Percentiles rank a stretch among this genome's conserved stretches.
phyloP scores from a whole-genome alignment of 2,329 filamentous ascomycete species.

The Pleochaeta shiraiana region DNA sequence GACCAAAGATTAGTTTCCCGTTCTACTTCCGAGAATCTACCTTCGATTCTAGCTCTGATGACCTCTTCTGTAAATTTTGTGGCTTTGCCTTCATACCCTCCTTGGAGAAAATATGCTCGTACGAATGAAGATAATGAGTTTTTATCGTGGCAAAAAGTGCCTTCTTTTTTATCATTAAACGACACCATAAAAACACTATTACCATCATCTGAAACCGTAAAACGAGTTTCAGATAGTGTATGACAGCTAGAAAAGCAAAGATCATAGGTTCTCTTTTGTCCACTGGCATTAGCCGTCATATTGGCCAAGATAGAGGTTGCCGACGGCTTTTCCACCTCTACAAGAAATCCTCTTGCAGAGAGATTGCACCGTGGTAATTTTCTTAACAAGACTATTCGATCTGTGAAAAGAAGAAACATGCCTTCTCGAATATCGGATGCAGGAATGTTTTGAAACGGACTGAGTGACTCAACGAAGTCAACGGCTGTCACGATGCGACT shows the following conservation, averaged over 20 bases:
- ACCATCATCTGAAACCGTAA: slow-evolving; percentile 47
- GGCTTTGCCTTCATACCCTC: slow-evolving; percentile 58
- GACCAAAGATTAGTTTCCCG: slow-evolving; percentile 66
- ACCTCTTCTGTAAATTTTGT: slow-evolving; percentile 65
- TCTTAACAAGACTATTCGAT: slow-evolving; percentile 55
- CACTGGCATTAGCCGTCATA: slow-evolving; percentile 40
- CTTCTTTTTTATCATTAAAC: slow-evolving; percentile 35
- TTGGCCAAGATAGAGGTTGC: slow-evolving; percentile 38
- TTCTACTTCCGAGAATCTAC: slow-evolving; percentile 63
- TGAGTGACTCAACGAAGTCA: slow-evolving; percentile 55
- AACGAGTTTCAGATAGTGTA: slow-evolving; percentile 43
- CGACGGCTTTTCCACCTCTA: slow-evolving; percentile 67
- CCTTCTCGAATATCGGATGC: slow-evolving; percentile 27
- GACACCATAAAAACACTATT: slow-evolving; percentile 46
- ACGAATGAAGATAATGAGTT: slow-evolving; percentile 32
- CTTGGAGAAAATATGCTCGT: slow-evolving; percentile 49
- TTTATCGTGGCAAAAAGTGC: slow-evolving; percentile 26
- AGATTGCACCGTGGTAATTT: slow-evolving; percentile 40
- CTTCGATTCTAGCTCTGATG: slow-evolving; percentile 67
- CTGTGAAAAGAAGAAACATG: slow-evolving; percentile 67
- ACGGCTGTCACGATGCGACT: slow-evolving; percentile 64
- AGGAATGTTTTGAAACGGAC: slow-evolving; percentile 36
- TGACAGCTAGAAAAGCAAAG: slow-evolving; percentile 58
- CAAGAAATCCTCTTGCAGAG: slow-evolving; percentile 55
- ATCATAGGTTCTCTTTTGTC: slow-evolving; percentile 37